Conservation (phyloP, 768 basidiomycete species). For the Agrocybe pediades region DNA sequence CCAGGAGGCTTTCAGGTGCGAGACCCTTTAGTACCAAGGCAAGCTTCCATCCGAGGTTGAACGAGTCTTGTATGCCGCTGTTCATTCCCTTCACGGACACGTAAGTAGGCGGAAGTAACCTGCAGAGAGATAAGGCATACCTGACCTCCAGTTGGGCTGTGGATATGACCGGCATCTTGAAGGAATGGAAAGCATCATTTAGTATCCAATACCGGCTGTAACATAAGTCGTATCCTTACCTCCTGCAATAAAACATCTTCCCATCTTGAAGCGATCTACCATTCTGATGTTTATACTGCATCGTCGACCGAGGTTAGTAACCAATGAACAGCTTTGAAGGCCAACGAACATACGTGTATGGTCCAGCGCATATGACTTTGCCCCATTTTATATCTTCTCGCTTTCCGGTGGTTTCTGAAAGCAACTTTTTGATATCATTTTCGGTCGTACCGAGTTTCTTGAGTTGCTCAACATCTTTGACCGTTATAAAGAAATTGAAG, state of each 20-base stretch:
- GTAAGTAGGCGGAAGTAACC: background rate
- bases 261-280: slow-evolving; percentile 39
- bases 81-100: slow-evolving; percentile 27
- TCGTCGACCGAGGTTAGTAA: background rate
- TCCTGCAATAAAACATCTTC: slow-evolving; percentile 45
- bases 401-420: background rate
- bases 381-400: background rate
- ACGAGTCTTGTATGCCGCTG: slow-evolving; percentile 32
- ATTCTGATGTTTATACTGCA: slow-evolving; percentile 28
- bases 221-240: slow-evolving; percentile 26
- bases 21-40: slow-evolving; percentile 31
- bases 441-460: no score
- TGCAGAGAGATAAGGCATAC: slow-evolving; percentile 2
- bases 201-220: no score
- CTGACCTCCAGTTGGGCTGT: slow-evolving; percentile 35
- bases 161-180: slow-evolving; percentile 30
- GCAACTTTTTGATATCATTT: background rate
- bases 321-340: background rate
- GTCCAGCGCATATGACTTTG: slow-evolving; percentile 17
- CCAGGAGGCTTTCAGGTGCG: slow-evolving; percentile 27
- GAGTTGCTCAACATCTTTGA: background rate
- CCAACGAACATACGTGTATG: slow-evolving; percentile 9
- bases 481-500: background rate
- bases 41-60: slow-evolving; percentile 42
- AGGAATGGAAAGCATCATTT: background rate